A percentile compares a stretch with the other conserved stretches of the same genome.
Conservation (phyloP, 2,329 filamentous ascomycete species). For the Fusarium devonianum region DNA sequence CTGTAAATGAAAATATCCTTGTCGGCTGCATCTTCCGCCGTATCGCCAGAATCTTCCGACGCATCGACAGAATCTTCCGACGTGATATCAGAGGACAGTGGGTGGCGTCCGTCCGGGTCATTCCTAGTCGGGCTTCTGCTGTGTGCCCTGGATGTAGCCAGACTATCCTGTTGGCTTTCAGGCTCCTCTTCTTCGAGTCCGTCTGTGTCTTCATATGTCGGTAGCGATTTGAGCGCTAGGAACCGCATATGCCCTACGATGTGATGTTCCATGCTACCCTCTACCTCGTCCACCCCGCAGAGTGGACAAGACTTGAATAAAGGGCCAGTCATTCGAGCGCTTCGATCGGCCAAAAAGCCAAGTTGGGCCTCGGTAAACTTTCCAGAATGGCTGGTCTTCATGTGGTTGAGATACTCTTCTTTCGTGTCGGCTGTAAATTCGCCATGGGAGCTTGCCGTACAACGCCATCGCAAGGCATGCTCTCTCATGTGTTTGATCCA, state of each 20-base stretch:
- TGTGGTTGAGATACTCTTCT: conserved; percentile 14
- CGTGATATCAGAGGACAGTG: too few relatives aligned
- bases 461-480: conserved; percentile 13
- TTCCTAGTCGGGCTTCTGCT: not conserved
- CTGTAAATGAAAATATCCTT: not conserved
- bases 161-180: not conserved
- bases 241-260: conserved; percentile 11
- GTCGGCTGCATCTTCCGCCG: not conserved
- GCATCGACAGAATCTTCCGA: too few relatives aligned
- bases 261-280: conserved; percentile 7
- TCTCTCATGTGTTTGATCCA: conserved; percentile 23
- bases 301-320: conserved; percentile 11
- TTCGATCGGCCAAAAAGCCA: conserved; percentile 6
- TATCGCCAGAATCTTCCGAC: not conserved
- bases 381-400: conserved; percentile 2
- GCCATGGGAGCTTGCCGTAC: not conserved
- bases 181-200: too few relatives aligned
- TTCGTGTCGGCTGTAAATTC: not conserved
- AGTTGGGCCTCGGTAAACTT: conserved; percentile 14
- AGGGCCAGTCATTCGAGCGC: not conserved
- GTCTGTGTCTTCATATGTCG: not conserved
- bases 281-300: not conserved
- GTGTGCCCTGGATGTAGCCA: not conserved
- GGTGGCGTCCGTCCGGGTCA: not conserved
- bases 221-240: conserved; percentile 19